Evolutionary conservation across 2,329 filamentous ascomycete species (phyloP).

Genomic region (Lachnellula hyalina): DNA sequence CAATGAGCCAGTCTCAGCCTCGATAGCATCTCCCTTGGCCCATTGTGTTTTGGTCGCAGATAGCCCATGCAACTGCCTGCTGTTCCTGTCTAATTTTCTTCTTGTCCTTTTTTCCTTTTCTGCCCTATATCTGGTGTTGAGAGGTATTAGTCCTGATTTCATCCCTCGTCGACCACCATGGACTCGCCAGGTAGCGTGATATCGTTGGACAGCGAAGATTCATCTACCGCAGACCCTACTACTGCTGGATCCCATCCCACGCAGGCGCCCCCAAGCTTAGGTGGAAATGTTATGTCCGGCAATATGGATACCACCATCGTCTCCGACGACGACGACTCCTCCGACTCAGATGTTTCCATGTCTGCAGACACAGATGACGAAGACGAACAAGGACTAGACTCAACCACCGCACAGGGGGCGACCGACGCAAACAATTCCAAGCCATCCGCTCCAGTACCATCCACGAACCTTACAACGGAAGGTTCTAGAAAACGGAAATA

Average conservation of each 20-base stretch:
- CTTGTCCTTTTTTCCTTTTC: constrained; percentile 21
- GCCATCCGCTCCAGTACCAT: not conserved
- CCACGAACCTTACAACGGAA: constrained; percentile 3
- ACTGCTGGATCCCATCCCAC: constrained; percentile 18
- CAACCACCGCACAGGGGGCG: constrained; percentile 5
- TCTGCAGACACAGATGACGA: constrained; percentile 32
- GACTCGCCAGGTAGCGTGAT: constrained; percentile 23
- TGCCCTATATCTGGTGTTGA: constrained; percentile 2
- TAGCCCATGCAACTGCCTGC: constrained; percentile 20
- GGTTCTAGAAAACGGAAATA: constrained; percentile 26
- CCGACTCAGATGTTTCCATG: constrained; percentile 34
- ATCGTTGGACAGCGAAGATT: constrained; percentile 27
- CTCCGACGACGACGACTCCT: constrained; percentile 25
- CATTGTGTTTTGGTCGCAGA: constrained; percentile 23
- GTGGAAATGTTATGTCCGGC: constrained; percentile 2
- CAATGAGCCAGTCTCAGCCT: constrained; percentile 11
- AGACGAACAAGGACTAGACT: constrained; percentile 21
- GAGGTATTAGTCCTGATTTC: constrained; percentile 8
- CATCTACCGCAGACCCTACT: constrained; percentile 20
- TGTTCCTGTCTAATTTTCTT: constrained; percentile 17
- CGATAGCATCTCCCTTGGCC: constrained; percentile 18
- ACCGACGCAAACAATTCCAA: constrained; percentile 1
- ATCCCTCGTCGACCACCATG: constrained; percentile 13
- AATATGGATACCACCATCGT: constrained; percentile 11
- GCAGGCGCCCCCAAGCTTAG: constrained; percentile 11